A percentile compares a stretch with the other conserved stretches of the same genome.
Conservation (phyloP, 208 protist species). For the Wallacemonas sp. region DNA sequence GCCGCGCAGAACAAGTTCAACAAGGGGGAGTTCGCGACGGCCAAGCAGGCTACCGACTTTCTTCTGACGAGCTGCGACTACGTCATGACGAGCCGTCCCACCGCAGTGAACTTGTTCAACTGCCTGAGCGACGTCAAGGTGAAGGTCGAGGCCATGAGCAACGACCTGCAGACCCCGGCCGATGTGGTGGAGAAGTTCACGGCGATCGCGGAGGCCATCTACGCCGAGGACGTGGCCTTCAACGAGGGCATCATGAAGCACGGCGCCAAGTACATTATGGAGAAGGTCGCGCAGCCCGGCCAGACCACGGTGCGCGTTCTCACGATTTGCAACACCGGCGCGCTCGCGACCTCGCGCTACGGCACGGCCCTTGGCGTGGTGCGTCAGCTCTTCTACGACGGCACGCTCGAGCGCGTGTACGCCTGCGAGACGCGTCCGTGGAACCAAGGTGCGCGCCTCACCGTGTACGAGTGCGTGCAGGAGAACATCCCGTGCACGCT, state of each 20-base stretch:
- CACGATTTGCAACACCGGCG: conserved; percentile 96
- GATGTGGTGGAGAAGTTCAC: conserved; percentile 65
- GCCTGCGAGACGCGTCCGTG: conserved; percentile 95
- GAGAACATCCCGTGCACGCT: conserved; percentile 93
- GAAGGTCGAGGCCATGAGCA: conserved; percentile 35
- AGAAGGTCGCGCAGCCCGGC: conserved; percentile 24
- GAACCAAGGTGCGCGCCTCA: conserved; percentile 94
- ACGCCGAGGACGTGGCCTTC: conserved; percentile 84
- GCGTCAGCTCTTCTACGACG: conserved; percentile 82
- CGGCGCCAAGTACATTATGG: conserved; percentile 82
- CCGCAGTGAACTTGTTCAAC: conserved; percentile 96
- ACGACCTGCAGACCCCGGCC: conserved; percentile 15
- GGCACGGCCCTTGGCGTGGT: conserved; percentile 95
- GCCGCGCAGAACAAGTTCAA: conserved; percentile 53
- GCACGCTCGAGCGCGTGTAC: conserved; percentile 84
- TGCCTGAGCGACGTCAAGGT: conserved; percentile 69
- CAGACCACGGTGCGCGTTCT: conserved; percentile 59
- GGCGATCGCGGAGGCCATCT: conserved; percentile 83
- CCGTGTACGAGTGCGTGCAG: conserved; percentile 95
- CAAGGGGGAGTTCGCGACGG: conserved; percentile 27
- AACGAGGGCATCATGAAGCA: conserved; percentile 93
- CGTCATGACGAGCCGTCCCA: conserved; percentile 93
- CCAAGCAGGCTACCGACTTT: conserved; percentile 46
- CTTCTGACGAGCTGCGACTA: conserved; percentile 81
- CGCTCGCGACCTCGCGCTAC: conserved; percentile 92